These are phyloP conservation scores for Mikania micrantha DNA, from an alignment of 129 eudicot species.

Conservation along the genomic window DNA sequence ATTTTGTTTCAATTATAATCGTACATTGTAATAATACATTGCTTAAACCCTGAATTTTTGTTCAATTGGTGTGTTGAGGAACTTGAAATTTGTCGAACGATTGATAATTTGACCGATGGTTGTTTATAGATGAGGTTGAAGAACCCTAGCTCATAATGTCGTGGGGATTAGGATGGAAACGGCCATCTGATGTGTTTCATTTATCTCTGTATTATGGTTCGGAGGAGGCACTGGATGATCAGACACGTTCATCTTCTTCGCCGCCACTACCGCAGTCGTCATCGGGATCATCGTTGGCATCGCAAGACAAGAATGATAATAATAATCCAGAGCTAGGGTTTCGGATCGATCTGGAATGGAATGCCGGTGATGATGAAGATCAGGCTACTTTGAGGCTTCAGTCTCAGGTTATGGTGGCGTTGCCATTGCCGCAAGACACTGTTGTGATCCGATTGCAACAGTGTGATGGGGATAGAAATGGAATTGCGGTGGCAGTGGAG, in stretches of 20 bases:
- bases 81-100: background rate
- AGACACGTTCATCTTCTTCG: conserved; percentile 42
- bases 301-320: conserved; percentile 6
- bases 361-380: conserved; percentile 96
- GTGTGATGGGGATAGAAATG: conserved; percentile 21
- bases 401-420: conserved; percentile 91
- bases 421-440: conserved; percentile 80
- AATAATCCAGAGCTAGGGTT: conserved; percentile 45
- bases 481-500: conserved; percentile 46
- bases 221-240: conserved; percentile 44
- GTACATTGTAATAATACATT: conserved; percentile 20
- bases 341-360: conserved; percentile 87
- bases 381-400: conserved; percentile 79
- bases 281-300: conserved; percentile 28
- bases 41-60: conserved; percentile 41
- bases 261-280: conserved; percentile 40
- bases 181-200: conserved; percentile 79
- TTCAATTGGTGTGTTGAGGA: background rate
- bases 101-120: background rate
- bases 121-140: conserved; percentile 15
- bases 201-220: conserved; percentile 63
- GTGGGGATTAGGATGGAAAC: conserved; percentile 99
- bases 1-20: background rate
- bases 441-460: conserved; percentile 50
- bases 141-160: conserved; percentile 59